These are phyloP conservation scores for Clavispora phyllophila DNA, from an alignment of 805 yeast species.

Conservation along the genomic window DNA sequence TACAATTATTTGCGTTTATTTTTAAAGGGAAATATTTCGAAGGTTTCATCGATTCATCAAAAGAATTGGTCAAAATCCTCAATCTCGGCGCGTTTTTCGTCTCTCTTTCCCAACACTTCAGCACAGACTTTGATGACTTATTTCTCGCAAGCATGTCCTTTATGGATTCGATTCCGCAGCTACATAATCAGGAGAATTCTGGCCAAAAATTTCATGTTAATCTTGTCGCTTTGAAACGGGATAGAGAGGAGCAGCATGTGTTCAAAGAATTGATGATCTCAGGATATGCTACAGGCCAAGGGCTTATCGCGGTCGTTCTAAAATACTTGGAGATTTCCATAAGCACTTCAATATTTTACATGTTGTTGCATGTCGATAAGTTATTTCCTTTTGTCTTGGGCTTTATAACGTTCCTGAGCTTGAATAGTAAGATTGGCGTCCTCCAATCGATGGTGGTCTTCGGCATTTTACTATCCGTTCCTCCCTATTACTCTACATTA, in stretches of 20 bases:
- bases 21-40: too few species aligned
- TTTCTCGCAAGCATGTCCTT: slow-evolving; percentile 35
- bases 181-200: slow-evolving; percentile 33
- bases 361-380: slow-evolving; percentile 30
- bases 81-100: slow-evolving; percentile 38
- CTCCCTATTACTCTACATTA: slow-evolving; percentile 29
- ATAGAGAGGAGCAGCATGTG: neutral
- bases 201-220: slow-evolving; percentile 10
- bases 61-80: slow-evolving; percentile 24
- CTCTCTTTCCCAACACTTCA: slow-evolving; percentile 29
- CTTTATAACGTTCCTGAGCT: slow-evolving; percentile 37
- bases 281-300: slow-evolving; percentile 14
- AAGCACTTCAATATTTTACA: slow-evolving; percentile 24
- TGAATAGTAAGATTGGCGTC: slow-evolving; percentile 44
- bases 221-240: slow-evolving; percentile 11
- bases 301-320: slow-evolving; percentile 16
- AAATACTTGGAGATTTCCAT: slow-evolving; percentile 15
- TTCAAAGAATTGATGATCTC: slow-evolving; percentile 1
- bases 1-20: slow-evolving; percentile 13
- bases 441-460: slow-evolving; percentile 38
- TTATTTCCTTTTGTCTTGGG: slow-evolving; percentile 41
- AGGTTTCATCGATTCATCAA: slow-evolving; percentile 2
- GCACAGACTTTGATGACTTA: slow-evolving; percentile 35
- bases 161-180: slow-evolving; percentile 24
- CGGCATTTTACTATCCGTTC: slow-evolving; percentile 28